Conservation (phyloP, 495 filamentous ascomycete genomes). For the Lophiostoma macrostomum region DNA sequence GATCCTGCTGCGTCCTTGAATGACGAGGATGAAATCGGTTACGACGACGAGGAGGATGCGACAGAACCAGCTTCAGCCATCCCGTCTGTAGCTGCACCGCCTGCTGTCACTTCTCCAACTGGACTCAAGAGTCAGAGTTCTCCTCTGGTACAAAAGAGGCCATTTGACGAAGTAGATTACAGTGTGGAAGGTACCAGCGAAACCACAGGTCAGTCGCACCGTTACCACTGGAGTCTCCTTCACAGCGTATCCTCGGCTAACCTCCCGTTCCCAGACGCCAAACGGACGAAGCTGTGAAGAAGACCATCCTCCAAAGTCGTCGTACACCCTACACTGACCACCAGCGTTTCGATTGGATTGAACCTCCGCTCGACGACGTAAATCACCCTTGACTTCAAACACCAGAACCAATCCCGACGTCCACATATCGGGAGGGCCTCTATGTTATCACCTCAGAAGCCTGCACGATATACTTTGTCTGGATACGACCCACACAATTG, state of each 20-base stretch:
- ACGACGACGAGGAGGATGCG: conserved; percentile 20
- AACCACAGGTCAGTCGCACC: background rate
- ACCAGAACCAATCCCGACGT: too few species aligned
- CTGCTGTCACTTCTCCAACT: background rate
- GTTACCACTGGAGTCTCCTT: background rate
- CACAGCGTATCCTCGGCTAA: background rate
- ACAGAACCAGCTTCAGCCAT: background rate
- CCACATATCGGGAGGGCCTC: too few species aligned
- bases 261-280: conserved; percentile 5
- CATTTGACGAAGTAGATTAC: conserved; percentile 6
- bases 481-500: too few species aligned
- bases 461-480: too few species aligned
- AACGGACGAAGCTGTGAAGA: conserved; percentile 3
- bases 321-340: background rate
- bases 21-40: conserved; percentile 11
- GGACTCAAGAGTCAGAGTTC: background rate
- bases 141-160: conserved; percentile 9
- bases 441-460: too few species aligned
- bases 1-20: background rate
- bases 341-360: background rate
- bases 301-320: background rate
- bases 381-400: too few species aligned
- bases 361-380: too few species aligned
- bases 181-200: background rate
- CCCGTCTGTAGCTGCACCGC: conserved; percentile 1